Percentiles rank a stretch among this genome's conserved stretches.
Conservation (phyloP, 2,329 filamentous ascomycete species). For the Trichoderma lentiforme region DNA sequence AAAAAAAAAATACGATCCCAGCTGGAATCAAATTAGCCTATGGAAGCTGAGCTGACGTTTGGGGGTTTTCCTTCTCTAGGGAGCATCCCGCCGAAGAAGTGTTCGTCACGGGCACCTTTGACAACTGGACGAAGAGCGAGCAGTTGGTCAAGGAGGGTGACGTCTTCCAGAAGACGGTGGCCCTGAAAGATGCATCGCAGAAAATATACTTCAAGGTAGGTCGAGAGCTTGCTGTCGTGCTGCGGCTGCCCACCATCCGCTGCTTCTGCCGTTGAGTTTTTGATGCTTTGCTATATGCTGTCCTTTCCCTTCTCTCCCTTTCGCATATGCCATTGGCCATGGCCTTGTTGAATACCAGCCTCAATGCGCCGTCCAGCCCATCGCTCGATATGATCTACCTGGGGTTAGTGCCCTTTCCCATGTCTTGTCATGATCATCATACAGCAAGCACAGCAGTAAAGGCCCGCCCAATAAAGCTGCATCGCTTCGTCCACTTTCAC, state of each 20-base stretch:
- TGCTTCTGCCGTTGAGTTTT: not conserved
- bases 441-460: not conserved
- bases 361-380: constrained; percentile 8
- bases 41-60: constrained; percentile 9
- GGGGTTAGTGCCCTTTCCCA: constrained; percentile 8
- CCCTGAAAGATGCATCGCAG: constrained; percentile 59
- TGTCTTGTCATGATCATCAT: not conserved
- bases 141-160: constrained; percentile 73
- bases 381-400: constrained; percentile 1
- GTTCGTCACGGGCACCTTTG: constrained; percentile 93
- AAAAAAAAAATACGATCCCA: not conserved
- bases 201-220: constrained; percentile 95
- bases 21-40: not conserved
- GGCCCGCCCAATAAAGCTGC: constrained; percentile 8
- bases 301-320: not conserved
- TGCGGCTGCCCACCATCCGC: not conserved
- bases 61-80: constrained; percentile 49
- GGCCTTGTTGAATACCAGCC: not conserved
- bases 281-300: not conserved
- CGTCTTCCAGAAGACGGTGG: constrained; percentile 76
- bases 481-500: not conserved
- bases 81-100: constrained; percentile 79
- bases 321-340: not conserved
- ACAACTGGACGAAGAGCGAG: constrained; percentile 86
- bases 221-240: constrained; percentile 22